phyloP scores from a whole-genome alignment of 2,329 filamentous ascomycete species.

The Botrytis medusae region DNA sequence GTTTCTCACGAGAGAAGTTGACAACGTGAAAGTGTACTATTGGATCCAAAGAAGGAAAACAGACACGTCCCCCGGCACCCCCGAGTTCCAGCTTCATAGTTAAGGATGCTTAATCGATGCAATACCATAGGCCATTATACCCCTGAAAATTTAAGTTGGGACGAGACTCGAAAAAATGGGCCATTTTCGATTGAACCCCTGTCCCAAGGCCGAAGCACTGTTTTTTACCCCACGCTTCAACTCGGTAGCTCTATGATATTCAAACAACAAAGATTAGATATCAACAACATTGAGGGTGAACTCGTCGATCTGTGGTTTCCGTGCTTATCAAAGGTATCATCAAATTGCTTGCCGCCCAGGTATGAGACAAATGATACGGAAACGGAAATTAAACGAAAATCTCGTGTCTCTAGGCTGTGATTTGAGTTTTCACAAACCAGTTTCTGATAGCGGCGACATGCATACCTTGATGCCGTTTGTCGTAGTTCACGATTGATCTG shows the following conservation, averaged over 20 bases:
- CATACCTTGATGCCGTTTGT: neutral
- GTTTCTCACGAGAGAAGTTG: neutral
- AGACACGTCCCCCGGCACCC: neutral
- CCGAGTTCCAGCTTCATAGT: neutral
- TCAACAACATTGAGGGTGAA: neutral
- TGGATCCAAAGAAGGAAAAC: neutral
- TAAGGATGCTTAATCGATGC: neutral
- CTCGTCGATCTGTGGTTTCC: neutral
- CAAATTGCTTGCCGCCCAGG: neutral
- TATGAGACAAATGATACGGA: neutral
- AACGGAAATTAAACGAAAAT: neutral
- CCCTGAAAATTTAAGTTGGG: neutral
- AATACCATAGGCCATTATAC: neutral
- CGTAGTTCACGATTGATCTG: neutral
- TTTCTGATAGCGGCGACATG: neutral
- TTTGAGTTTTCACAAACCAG: neutral
- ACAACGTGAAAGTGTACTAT: neutral
- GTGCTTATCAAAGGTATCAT: neutral
- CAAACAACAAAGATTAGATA: neutral
- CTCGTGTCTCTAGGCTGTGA: neutral
- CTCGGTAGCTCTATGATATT: neutral
- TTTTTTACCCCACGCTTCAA: neutral
- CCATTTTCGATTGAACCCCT: neutral
- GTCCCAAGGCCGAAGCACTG: neutral
- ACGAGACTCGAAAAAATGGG: neutral